Evolutionary conservation across 164 flowering plant genomes (phyloP), one percentile per base, ranked within the genome.

Genomic region (Sextonia rubra): DNA sequence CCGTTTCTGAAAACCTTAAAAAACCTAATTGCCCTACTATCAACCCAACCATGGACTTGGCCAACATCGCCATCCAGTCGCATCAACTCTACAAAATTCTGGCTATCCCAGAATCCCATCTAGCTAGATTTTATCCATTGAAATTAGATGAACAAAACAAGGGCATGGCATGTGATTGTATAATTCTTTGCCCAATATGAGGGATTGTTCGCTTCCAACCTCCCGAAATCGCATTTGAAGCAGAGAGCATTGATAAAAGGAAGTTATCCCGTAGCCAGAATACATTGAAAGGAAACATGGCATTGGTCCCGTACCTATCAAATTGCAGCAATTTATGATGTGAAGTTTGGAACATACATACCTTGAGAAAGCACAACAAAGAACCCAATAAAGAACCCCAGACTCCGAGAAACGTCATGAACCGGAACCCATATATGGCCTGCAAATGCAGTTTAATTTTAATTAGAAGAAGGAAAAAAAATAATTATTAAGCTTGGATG

Each of bases 371-470:
- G 78, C 96, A 91, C 24, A 88, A 77, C 27, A 89, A n/a, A 20
- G 96, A 91, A n/a, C 93, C 96, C 24, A 84, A 73, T 75, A 91
- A 78, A 47, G 96, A 91, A 7, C 96, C 96, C 60, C 72, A 77
- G 47, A 89, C 90, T n/a, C 83, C 96, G 7, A 91, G 81, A 79
- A 91, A 44, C 18, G 93, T 77, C 79, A 91, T 69, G 84, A 91
- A 91, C 23, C 96, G 79, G 73, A 82, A 91, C 27, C 87, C 69
- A 80, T 88, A 91, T 25, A 91, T 89, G 14, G 47, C 86, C 96
- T 91, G 71, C 82, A 76, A 25, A 68, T 14, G 11, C 5, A 68
- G 2, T 7, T 18, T 23, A 3, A 48, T 67, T 9, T n/a, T n/a
- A n/a, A n/a, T n/a, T n/a, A n/a, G n/a, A n/a, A n/a, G n/a, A n/a